Base-by-base conservation (phyloP, 2,329 filamentous ascomycete species). In the Ophiosphaerella herpotricha region DNA sequence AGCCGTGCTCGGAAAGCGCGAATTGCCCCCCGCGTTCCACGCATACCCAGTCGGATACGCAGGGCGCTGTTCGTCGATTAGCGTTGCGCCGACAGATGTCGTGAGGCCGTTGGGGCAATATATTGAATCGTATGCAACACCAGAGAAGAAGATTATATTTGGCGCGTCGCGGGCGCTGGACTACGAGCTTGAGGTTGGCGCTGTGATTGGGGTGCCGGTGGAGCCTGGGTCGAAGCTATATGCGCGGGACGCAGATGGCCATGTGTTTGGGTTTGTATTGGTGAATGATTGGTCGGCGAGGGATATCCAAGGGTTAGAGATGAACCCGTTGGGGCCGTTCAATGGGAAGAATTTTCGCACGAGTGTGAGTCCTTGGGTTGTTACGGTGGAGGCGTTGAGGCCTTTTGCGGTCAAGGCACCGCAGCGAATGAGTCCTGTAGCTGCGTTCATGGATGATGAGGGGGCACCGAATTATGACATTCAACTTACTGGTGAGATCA, bases 231-330 rank as follows among this genome's bases (percentile, higher is more conserved):
- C 72, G 1, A 57, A 60, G 0, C 63, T 80, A 21, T 54, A 73
- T 7, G 75, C 78, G n/a, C 61, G 61, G 13, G 64, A 78, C 5
- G 76, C 77, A 0, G 69, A 73, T 13, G 76, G 82, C 0, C 81
- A 86, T 55, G 82, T 86, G 13, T 86, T 87, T 63, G 84, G 85
- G 0, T 73, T 85, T n/a, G 79, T 84, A 0, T 67, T 87, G 33
- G 60, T 87, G 11, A 87, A 87, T 54, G 84, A 87, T 54, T 87
- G 84, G 84, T 80, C 52, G 14, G 80, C 83, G 16, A 75, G 84
- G n/a, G 84, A 87, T 61, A 82, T 87, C 16, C 84, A 87, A 64
- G 77, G 70, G 0, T 73, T 82, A 18, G 85, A 87, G 57, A 86
- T 86, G 83, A 74, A 73, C 2, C 83, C 83, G 0, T 69, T 86